phyloP scores from a whole-genome alignment of 768 basidiomycete species.

The Pholiota microspora region DNA sequence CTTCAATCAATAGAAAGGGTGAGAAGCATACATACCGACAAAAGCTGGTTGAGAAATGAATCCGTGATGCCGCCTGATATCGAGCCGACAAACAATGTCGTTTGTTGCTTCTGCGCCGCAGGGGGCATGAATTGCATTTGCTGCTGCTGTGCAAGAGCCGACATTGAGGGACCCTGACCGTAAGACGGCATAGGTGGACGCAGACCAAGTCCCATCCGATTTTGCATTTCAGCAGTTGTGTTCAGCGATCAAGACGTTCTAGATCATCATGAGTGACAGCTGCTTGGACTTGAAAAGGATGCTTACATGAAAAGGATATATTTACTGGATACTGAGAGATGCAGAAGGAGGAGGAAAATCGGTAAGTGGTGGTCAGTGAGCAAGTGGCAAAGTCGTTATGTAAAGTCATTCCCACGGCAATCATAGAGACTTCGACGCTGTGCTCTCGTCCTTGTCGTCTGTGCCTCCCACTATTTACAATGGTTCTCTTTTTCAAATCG shows the following conservation, averaged over 20 bases:
- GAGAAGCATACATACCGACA: conserved; percentile 52
- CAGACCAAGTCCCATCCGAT: conserved; percentile 85
- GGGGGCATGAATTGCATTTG: conserved; percentile 70
- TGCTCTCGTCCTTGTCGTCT: neutral
- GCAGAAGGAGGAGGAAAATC: neutral
- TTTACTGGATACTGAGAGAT: neutral
- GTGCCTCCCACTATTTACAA: conserved; percentile 14
- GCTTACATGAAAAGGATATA: neutral
- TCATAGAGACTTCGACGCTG: no score
- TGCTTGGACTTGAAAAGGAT: neutral
- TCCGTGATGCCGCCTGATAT: conserved; percentile 94
- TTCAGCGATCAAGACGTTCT: neutral
- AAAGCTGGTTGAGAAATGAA: conserved; percentile 70
- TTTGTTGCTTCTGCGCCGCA: conserved; percentile 65
- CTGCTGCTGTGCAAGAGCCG: conserved; percentile 87
- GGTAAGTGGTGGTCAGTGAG: neutral
- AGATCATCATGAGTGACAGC: neutral
- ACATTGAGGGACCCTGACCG: conserved; percentile 91
- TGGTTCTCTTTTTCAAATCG: conserved; percentile 56
- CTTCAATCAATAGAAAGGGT: neutral
- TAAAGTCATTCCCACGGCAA: conserved; percentile 13
- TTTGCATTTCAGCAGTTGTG: conserved; percentile 52
- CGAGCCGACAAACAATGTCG: conserved; percentile 87
- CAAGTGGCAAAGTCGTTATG: conserved; percentile 5
- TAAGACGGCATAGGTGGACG: conserved; percentile 85